Evolutionary conservation across 306 rosid species (phyloP), one percentile per base, ranked within the genome.

Genomic region (Purshia tridentata): DNA sequence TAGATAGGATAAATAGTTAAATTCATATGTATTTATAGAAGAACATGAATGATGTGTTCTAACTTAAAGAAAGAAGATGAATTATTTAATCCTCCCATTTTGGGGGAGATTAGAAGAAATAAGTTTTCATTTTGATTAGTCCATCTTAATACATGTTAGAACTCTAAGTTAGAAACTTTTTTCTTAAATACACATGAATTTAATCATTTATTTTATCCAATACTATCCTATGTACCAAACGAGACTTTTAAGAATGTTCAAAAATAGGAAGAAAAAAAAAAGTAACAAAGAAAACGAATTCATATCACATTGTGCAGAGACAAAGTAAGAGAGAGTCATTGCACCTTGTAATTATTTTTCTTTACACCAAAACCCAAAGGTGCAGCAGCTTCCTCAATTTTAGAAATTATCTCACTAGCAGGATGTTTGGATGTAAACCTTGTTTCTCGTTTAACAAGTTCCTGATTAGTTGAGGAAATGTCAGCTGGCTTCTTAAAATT

Each of bases 351-450:
- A 79, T 94, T 91, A 82, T 84, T 91, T 74, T 88, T 91, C 94
- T 88, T 94, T 47, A 94, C 94, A 74, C 80, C 96, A 81, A 91
- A 94, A 75, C 98, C 98, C 80, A 94, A 65, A 58, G 97, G 98
- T 47, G 56, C 83, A 54, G 97, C 97, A 65, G 96, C 81, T 83
- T 82, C 56, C 82, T 91, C 92, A 37, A 94, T 94, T 79, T 86
- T 88, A 48, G 97, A 74, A 73, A 94, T 83, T 6, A 94, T 94
- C 89, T 94, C 98, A 77, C 83, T 86, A 39, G 96, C 96, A 40
- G 97, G 75, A 80, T 89, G 77, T 77, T 94, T 91, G 77, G 98
- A 94, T 70, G 97, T 85, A 81, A 94, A 94, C 77, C 98, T 87
- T 22, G 92, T 94, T 82, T 89, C 91, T 79, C 92, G 75, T 83